Conservation (phyloP, 2,329 filamentous ascomycete genomes). For the Trichoderma asperellum region DNA sequence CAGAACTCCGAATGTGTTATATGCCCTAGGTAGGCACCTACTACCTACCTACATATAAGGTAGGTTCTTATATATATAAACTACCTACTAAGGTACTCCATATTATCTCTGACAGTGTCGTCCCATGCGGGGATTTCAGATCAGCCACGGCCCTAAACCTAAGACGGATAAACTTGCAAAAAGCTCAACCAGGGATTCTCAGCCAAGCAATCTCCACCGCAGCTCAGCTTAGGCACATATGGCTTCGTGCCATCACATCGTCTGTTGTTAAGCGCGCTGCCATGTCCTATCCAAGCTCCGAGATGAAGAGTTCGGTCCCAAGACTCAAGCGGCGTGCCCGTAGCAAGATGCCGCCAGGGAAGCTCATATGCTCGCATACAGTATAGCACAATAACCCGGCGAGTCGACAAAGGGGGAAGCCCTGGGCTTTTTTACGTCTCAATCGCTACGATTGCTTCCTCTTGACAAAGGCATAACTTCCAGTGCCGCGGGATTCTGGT, state of each 20-base stretch:
- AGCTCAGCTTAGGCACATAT: neutral
- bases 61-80: too few species aligned
- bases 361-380: neutral
- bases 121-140: too few species aligned
- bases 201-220: neutral
- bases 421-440: neutral
- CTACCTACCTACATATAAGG: too few species aligned
- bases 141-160: too few species aligned
- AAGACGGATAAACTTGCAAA: too few species aligned
- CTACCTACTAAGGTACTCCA: too few species aligned
- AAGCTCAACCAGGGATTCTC: neutral
- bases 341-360: neutral
- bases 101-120: too few species aligned
- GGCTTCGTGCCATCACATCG: neutral
- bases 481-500: constrained; percentile 1
- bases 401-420: neutral
- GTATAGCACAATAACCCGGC: neutral
- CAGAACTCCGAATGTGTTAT: too few species aligned
- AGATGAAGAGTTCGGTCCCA: neutral
- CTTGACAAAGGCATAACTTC: neutral
- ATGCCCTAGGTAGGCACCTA: too few species aligned
- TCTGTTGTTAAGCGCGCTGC: neutral
- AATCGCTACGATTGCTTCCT: neutral
- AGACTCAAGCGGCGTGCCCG: neutral
- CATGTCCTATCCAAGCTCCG: too few species aligned